Conservation (phyloP, 805 yeast genomes). For the Candida silvicultrix region DNA sequence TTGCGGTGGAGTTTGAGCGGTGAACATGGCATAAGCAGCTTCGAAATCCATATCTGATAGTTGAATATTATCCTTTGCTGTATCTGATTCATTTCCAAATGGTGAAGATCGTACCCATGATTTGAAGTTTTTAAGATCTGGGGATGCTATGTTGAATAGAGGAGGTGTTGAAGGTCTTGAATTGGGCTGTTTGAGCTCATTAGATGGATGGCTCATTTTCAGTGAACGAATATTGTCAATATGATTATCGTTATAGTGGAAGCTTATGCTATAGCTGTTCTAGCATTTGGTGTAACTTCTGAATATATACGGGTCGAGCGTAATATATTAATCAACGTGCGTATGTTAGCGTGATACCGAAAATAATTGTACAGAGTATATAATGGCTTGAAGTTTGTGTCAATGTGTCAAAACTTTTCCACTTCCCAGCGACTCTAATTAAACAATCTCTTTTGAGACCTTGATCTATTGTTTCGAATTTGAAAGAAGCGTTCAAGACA, state of each 20-base stretch:
- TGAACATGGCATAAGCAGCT: slow-evolving; percentile 21
- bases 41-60: slow-evolving; percentile 23
- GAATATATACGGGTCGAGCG: not conserved
- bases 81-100: not conserved
- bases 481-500: not conserved
- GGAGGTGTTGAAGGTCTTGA: slow-evolving; percentile 9
- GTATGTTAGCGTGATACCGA: not conserved
- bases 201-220: not conserved
- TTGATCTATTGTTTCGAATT: not conserved
- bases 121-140: slow-evolving; percentile 5
- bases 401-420: not conserved
- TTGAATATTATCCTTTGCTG: slow-evolving; percentile 1
- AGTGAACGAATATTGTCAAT: no score
- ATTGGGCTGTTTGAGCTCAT: not conserved
- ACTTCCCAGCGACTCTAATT: no score
- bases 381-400: no score
- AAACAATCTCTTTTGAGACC: not conserved
- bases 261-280: not conserved
- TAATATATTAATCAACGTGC: not conserved
- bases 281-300: not conserved
- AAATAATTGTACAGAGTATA: no score
- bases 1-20: slow-evolving; percentile 3
- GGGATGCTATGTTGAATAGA: slow-evolving; percentile 6
- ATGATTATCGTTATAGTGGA: not conserved
- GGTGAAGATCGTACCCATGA: slow-evolving; percentile 1